Evolutionary conservation across 2,329 filamentous ascomycete genomes (phyloP).

Genomic region (Alternaria brassicae): DNA sequence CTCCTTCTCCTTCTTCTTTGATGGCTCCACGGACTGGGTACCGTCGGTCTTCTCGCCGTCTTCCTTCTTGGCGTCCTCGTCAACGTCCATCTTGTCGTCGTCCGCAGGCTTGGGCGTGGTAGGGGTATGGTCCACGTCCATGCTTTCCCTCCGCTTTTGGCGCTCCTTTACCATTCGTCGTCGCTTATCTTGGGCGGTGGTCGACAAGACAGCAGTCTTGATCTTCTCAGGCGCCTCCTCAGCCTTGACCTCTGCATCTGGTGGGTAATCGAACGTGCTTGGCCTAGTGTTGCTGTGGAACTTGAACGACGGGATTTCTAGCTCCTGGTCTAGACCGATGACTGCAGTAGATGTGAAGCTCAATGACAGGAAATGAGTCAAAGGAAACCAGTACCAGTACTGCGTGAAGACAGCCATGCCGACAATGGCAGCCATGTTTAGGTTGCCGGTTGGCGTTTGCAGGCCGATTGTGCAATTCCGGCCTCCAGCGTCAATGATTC

Average conservation of each 20-base stretch:
- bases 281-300: conserved; percentile 94
- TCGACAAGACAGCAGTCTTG: conserved; percentile 93
- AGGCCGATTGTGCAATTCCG: conserved; percentile 98
- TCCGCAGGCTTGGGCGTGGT: conserved; percentile 72
- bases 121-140: conserved; percentile 87
- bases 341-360: conserved; percentile 97
- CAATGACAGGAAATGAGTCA: conserved; percentile 95
- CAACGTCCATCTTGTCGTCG: conserved; percentile 85
- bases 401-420: conserved; percentile 98
- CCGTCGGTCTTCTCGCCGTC: conserved; percentile 60
- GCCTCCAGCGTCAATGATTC: conserved; percentile 97
- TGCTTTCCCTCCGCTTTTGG: conserved; percentile 86
- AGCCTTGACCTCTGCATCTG: conserved; percentile 92
- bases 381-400: conserved; percentile 99
- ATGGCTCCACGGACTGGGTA: conserved; percentile 59
- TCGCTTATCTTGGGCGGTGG: conserved; percentile 95
- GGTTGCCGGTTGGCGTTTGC: conserved; percentile 96
- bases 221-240: conserved; percentile 94
- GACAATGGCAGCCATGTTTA: conserved; percentile 98
- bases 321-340: conserved; percentile 90
- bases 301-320: conserved; percentile 92
- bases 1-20: conserved; percentile 97
- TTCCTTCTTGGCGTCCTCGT: conserved; percentile 56
- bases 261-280: conserved; percentile 96
- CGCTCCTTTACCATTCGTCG: conserved; percentile 93